phyloP scores from a whole-genome alignment of 2,329 filamentous ascomycete genomes.

The Zasmidium citrigriseum region DNA sequence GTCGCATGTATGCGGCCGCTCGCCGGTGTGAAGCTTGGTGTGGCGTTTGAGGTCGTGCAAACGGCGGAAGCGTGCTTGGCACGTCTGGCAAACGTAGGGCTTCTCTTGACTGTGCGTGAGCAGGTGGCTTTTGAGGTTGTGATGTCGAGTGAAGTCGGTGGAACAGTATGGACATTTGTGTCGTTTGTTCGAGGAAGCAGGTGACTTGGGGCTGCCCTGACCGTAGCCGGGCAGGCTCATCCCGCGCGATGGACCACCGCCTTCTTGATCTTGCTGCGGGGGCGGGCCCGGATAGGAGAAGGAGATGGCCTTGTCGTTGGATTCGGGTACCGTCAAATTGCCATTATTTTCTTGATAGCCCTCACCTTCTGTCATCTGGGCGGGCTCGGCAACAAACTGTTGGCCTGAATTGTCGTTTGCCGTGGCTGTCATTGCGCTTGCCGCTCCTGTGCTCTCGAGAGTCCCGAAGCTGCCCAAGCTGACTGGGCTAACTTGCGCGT shows the following conservation, averaged over 20 bases:
- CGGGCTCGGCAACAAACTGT: slow-evolving; percentile 36
- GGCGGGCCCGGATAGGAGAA: slow-evolving; percentile 67
- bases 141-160: slow-evolving; percentile 94
- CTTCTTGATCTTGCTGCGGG: slow-evolving; percentile 43
- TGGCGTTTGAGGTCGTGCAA: slow-evolving; percentile 95
- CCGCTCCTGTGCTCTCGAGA: slow-evolving; percentile 47
- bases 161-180: slow-evolving; percentile 97
- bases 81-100: slow-evolving; percentile 91
- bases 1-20: slow-evolving; percentile 90
- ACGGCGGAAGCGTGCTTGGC: slow-evolving; percentile 85
- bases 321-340: slow-evolving; percentile 27
- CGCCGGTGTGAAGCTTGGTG: slow-evolving; percentile 93
- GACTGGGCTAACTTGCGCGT: slow-evolving; percentile 53
- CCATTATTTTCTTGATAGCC: slow-evolving; percentile 28
- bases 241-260: slow-evolving; percentile 55
- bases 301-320: slow-evolving; percentile 57
- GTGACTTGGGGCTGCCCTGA: slow-evolving; percentile 59
- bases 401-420: slow-evolving; percentile 47
- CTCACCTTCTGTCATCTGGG: slow-evolving; percentile 40
- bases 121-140: slow-evolving; percentile 96
- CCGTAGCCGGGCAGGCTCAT: slow-evolving; percentile 60
- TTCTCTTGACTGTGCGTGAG: slow-evolving; percentile 98
- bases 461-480: slow-evolving; percentile 58
- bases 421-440: slow-evolving; percentile 40
- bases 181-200: slow-evolving; percentile 70